These are phyloP conservation scores for Eutrema yunnanense DNA, from an alignment of 345 rosid species.

Conservation along the genomic window DNA sequence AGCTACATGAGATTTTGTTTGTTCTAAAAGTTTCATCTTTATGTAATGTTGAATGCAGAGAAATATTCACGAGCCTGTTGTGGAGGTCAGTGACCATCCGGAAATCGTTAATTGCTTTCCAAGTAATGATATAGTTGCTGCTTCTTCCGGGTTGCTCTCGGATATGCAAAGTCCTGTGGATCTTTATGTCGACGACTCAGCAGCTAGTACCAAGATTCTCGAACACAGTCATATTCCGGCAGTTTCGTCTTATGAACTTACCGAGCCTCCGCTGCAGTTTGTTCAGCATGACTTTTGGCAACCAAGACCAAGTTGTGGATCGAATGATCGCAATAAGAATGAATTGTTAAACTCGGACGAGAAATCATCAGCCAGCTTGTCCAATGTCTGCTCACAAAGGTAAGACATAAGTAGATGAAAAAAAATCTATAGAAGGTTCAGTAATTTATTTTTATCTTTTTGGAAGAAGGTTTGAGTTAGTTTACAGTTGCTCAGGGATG, in stretches of 20 bases:
- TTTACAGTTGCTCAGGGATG: no score
- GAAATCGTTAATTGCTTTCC: slow-evolving; percentile 40
- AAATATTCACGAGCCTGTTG: slow-evolving; percentile 37
- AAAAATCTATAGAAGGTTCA: neutral
- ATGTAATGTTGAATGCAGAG: slow-evolving; percentile 37
- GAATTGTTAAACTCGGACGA: slow-evolving; percentile 27
- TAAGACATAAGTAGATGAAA: slow-evolving; percentile 20
- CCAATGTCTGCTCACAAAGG: slow-evolving; percentile 68
- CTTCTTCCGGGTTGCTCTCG: slow-evolving; percentile 30
- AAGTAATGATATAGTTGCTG: slow-evolving; percentile 36
- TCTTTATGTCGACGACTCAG: slow-evolving; percentile 37
- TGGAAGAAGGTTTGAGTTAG: no score
- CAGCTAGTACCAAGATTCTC: slow-evolving; percentile 31
- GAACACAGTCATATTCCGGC: slow-evolving; percentile 28
- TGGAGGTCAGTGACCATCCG: slow-evolving; percentile 39
- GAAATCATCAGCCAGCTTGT: slow-evolving; percentile 33
- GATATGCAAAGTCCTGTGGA: slow-evolving; percentile 39
- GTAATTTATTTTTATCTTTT: neutral
- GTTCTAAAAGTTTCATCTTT: neutral
- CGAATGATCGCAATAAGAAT: slow-evolving; percentile 23
- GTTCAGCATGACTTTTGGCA: slow-evolving; percentile 9
- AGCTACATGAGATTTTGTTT: neutral
- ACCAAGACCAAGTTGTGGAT: neutral
- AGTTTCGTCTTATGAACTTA: slow-evolving; percentile 27
- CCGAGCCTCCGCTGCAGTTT: slow-evolving; percentile 38